A percentile compares a stretch with the other conserved stretches of the same genome.
These are phyloP conservation scores for Epichloe baconii DNA, from an alignment of 2,329 filamentous ascomycete genomes.

Conservation along the genomic window DNA sequence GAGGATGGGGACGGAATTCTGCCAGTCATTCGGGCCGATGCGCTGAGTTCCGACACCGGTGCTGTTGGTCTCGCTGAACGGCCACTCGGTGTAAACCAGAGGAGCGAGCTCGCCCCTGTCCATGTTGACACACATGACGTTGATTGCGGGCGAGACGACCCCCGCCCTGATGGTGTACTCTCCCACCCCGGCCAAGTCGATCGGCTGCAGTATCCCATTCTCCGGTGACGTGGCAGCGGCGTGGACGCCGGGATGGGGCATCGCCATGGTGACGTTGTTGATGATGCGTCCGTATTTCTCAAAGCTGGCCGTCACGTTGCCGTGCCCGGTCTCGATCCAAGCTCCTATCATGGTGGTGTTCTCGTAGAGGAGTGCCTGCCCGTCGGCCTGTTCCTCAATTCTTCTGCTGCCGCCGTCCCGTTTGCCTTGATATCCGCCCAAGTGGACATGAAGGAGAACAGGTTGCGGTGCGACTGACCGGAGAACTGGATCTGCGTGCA, in stretches of 20 bases:
- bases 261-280: slow-evolving; percentile 65
- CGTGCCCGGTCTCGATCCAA: slow-evolving; percentile 49
- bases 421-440: slow-evolving; percentile 38
- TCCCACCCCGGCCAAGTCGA: slow-evolving; percentile 50
- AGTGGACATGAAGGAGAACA: slow-evolving; percentile 43
- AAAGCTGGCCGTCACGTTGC: slow-evolving; percentile 39
- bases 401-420: slow-evolving; percentile 25
- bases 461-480: slow-evolving; percentile 58
- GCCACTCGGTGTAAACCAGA: slow-evolving; percentile 52
- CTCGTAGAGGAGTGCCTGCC: slow-evolving; percentile 54
- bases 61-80: slow-evolving; percentile 21
- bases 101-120: slow-evolving; percentile 44
- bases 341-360: slow-evolving; percentile 57
- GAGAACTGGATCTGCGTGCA: slow-evolving; percentile 60
- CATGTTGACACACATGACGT: slow-evolving; percentile 62
- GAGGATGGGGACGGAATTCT: slow-evolving; percentile 22
- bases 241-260: slow-evolving; percentile 61
- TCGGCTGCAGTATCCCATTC: slow-evolving; percentile 60
- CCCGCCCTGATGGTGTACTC: slow-evolving; percentile 56
- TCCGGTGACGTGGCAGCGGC: slow-evolving; percentile 44
- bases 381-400: slow-evolving; percentile 37
- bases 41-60: slow-evolving; percentile 23
- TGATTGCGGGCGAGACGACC: slow-evolving; percentile 56
- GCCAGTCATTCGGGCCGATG: slow-evolving; percentile 20
- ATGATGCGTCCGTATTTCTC: slow-evolving; percentile 41